These are phyloP conservation scores for Trichoderma harzianum DNA, from an alignment of 2,329 filamentous ascomycete species.

Conservation along the genomic window DNA sequence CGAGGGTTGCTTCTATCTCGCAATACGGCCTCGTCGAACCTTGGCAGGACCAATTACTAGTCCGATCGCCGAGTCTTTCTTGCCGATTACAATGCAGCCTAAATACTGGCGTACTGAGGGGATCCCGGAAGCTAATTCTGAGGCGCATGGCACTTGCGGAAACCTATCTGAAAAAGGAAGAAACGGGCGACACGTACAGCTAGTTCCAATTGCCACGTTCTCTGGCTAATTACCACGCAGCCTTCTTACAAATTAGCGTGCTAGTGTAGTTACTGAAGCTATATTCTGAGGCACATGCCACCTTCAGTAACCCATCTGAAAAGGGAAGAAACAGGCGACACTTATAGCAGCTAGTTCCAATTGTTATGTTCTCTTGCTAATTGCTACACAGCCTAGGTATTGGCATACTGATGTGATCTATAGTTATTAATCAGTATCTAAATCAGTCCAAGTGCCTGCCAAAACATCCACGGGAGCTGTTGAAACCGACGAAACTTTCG, in stretches of 20 bases:
- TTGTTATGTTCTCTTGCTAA: background rate
- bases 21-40: background rate
- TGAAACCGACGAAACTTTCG: background rate
- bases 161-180: background rate
- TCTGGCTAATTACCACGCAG: background rate
- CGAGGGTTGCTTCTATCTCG: background rate
- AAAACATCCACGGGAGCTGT: background rate
- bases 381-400: background rate
- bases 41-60: background rate
- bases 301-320: background rate
- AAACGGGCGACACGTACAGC: background rate
- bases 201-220: background rate
- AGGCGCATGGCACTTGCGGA: background rate
- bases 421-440: background rate
- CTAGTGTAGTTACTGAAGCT: background rate
- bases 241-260: background rate
- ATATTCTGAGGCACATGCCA: background rate
- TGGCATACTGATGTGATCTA: background rate
- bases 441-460: background rate
- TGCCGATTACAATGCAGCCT: background rate
- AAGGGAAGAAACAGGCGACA: background rate
- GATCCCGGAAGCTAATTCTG: background rate
- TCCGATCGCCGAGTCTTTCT: background rate
- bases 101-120: background rate
- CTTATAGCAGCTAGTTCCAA: background rate